phyloP scores from a whole-genome alignment of 306 rosid genomes.

The Arachis stenosperma region DNA sequence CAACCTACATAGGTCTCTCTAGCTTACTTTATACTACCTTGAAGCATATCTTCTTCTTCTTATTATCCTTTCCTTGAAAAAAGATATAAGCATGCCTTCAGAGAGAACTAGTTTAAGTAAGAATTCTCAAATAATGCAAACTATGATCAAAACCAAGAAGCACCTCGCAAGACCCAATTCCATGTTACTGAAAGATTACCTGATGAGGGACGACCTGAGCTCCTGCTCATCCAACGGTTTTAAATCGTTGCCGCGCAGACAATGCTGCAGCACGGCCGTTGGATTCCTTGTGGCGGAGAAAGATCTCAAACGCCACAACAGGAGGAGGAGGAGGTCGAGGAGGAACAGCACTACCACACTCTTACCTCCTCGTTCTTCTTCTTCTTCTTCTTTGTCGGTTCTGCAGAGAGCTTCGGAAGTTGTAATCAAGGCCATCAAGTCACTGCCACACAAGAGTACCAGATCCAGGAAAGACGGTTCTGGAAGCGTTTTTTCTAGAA shows the following conservation, averaged over 20 bases:
- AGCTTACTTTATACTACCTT: too few species aligned
- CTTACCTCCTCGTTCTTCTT: not conserved
- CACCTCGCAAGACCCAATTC: conserved; percentile 20
- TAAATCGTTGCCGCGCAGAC: conserved; percentile 75
- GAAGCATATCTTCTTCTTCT: too few species aligned
- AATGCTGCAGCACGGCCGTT: conserved; percentile 61
- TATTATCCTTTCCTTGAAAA: too few species aligned
- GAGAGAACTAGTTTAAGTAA: conserved; percentile 5
- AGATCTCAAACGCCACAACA: conserved; percentile 22
- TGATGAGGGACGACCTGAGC: conserved; percentile 67
- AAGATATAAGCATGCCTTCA: too few species aligned
- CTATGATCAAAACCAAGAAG: conserved; percentile 9
- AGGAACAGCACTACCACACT: conserved; percentile 4
- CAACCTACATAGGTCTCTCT: not conserved
- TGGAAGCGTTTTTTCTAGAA: conserved; percentile 41
- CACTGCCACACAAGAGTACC: conserved; percentile 36
- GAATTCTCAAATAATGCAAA: conserved; percentile 28
- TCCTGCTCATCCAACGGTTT: conserved; percentile 85
- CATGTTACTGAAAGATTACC: conserved; percentile 69
- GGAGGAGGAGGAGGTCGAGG: not conserved
- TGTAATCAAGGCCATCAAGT: conserved; percentile 57
- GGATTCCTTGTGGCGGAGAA: conserved; percentile 27
- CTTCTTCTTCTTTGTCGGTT: conserved; percentile 43
- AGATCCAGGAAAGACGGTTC: conserved; percentile 17
- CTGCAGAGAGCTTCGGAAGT: conserved; percentile 66